Percentiles rank a stretch among this genome's conserved stretches.
Conservation (phyloP, 2,329 filamentous ascomycete genomes). For the Lasiodiplodia citricola region DNA sequence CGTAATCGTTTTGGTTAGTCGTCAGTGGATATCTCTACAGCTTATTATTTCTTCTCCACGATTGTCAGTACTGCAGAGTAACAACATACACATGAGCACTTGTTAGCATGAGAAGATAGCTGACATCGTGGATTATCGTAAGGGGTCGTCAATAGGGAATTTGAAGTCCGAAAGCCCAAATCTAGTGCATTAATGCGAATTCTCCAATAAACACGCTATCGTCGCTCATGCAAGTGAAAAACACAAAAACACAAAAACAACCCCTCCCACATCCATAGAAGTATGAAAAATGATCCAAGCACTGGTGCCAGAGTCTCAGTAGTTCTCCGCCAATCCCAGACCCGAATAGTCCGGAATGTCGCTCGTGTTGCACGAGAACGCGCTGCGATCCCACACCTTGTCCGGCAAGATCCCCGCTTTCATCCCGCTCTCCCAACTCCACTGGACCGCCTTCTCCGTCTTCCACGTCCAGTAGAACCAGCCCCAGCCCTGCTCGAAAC, state of each 20-base stretch:
- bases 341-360: conserved; percentile 47
- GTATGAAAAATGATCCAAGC: not conserved
- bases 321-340: conserved; percentile 52
- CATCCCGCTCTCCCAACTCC: conserved; percentile 87
- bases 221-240: not conserved
- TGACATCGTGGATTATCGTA: too few relatives aligned
- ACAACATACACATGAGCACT: too few relatives aligned
- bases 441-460: conserved; percentile 83
- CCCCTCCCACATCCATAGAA: not conserved
- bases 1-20: too few relatives aligned
- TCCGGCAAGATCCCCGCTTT: conserved; percentile 77
- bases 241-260: not conserved
- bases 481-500: conserved; percentile 90
- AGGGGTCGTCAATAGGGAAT: too few relatives aligned
- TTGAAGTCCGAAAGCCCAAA: not conserved
- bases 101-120: too few relatives aligned
- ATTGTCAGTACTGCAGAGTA: too few relatives aligned
- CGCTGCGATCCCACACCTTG: conserved; percentile 47
- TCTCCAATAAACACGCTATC: not conserved
- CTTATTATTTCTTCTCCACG: too few relatives aligned
- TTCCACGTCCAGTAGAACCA: conserved; percentile 99
- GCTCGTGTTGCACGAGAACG: conserved; percentile 47
- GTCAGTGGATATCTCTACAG: too few relatives aligned
- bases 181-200: not conserved
- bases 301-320: conserved; percentile 35